Percentiles rank a stretch among this genome's conserved stretches.
Evolutionary conservation across 2,329 filamentous ascomycete genomes (phyloP).

Genomic region (Calonectria pseudoturangicola): DNA sequence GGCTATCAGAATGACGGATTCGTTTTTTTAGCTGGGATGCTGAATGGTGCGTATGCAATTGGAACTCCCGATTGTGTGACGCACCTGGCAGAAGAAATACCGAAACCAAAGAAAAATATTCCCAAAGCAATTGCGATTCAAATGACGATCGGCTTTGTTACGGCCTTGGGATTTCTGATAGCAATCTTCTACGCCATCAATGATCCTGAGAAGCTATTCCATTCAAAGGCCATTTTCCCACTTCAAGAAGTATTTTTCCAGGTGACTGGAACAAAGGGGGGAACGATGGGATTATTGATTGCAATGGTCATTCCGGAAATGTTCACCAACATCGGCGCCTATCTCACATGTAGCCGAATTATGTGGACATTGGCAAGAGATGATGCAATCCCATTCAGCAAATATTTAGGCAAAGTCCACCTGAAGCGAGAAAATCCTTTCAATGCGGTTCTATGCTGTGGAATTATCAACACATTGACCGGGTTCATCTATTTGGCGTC

Average conservation of each 20-base stretch:
- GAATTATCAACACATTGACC: constrained; percentile 68
- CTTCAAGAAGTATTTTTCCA: constrained; percentile 80
- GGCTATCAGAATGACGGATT: constrained; percentile 64
- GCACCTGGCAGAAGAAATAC: constrained; percentile 80
- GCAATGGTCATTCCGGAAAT: constrained; percentile 62
- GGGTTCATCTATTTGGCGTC: constrained; percentile 80
- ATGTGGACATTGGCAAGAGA: constrained; percentile 64
- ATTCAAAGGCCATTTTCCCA: constrained; percentile 70
- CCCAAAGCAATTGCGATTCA: constrained; percentile 72
- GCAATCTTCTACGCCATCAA: constrained; percentile 76
- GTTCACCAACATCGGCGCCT: constrained; percentile 59
- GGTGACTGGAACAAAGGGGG: constrained; percentile 70
- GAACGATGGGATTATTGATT: constrained; percentile 69
- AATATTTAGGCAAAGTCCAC: constrained; percentile 54
- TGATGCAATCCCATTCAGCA: constrained; percentile 59
- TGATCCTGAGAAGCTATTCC: constrained; percentile 68
- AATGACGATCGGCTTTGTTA: constrained; percentile 69
- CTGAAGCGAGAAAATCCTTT: constrained; percentile 58
- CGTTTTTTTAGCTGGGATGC: constrained; percentile 62
- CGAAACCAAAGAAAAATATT: constrained; percentile 68
- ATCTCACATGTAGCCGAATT: constrained; percentile 62
- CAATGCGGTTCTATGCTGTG: constrained; percentile 69
- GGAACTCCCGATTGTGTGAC: constrained; percentile 79
- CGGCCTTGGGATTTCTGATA: constrained; percentile 71
- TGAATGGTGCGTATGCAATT: constrained; percentile 80